Evolutionary conservation across 139 green algal genomes (phyloP), one percentile per base, ranked within the genome.

Genomic region (Deuterostichococcus epilithicus): DNA sequence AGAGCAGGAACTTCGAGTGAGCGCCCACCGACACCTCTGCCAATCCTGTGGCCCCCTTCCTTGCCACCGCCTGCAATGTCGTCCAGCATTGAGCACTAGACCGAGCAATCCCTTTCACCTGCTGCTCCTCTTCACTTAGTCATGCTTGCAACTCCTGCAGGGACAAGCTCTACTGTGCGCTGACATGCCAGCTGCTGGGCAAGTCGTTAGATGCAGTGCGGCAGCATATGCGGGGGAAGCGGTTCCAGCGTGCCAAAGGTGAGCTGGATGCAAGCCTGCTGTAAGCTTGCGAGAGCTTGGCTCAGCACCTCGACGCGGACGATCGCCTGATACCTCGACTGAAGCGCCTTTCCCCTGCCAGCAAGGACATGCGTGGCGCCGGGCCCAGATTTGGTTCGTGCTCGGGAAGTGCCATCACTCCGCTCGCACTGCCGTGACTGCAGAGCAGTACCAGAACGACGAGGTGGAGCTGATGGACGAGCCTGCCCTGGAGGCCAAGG

Each of bases 161-260:
- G 32, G 73, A 84, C 63, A 92, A 91, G 87, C 77, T 95, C 35
- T 95, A 91, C 81, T 95, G 91, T 44, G 83, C 88, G 18, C 74
- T 95, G 35, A 95, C 91, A 3, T 88, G 91, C 2, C 88, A 95
- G 80, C 79, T 95, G 33, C 84, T 95, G 73, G 84, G 88, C 39
- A 87, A 88, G 42, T 86, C 68, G 58, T 8, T 93, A 32, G 80
- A 88, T 8, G 84, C 85, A 10, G 87, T 94, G 3, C 88, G 90
- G 79, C 75, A 82, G 78, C 91, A 95, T 70, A 86, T 95, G 76
- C 81, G 80, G 39, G 91, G 91, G 37, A 88, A 88, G 60, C 76
- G 83, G 70, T 94, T 90, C 63, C 35, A 38, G 33, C 60, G 72
- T 20, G 89, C 86, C 30, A 89, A 90, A 76, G 89, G 82, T 85